Evolutionary conservation across 2,329 filamentous ascomycete species (phyloP), one percentile per base, ranked within the genome.

Genomic region (Mollisiaceae sp.): DNA sequence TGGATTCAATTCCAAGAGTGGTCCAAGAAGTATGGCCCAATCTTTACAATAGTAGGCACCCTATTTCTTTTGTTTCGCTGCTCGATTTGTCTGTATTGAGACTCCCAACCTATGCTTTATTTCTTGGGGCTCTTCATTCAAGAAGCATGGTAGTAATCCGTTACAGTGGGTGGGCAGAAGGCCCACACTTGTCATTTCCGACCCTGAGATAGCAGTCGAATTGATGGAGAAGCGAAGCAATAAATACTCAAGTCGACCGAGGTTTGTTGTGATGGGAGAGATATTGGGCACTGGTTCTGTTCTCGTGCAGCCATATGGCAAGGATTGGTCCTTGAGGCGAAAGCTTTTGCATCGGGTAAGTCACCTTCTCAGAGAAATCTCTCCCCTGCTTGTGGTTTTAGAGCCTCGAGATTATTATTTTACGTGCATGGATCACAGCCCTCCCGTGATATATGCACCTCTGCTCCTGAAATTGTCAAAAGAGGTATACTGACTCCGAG

Each of bases 301-400:
- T 35, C 74, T 84, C 15, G 79, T 84, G 9, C 80, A 83, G 71
- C 81, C 81, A 0, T 81, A 84, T 72, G 80, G 81, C 39, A 80
- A 82, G 61, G 76, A 78, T 38, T 85, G 81, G 81, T 78, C 76
- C 47, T 69, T 79, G 12, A 74, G 82, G 36, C 75, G 82, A 22
- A 80, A 78, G 57, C 71, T 82, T 18, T 71, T 80, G 11, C 78
- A 79, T 63, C 77, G 80, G 39, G 27, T 32, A 32, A 32, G 27
- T 32, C 27, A 32, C 27, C 27, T 32, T 32, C 27, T 32, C 27
- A 6, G 27, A 6, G 27, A 3, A 32, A 32, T 32, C 3, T 32
- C 27, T 32, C 27, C 27, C 6, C 27, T 32, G 27, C 27, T 32
- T 32, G 27, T 32, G n/a, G n/a, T n/a, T n/a, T n/a, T n/a, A n/a